phyloP scores from a whole-genome alignment of 2,329 filamentous ascomycete species.

The Scedosporium boydii region DNA sequence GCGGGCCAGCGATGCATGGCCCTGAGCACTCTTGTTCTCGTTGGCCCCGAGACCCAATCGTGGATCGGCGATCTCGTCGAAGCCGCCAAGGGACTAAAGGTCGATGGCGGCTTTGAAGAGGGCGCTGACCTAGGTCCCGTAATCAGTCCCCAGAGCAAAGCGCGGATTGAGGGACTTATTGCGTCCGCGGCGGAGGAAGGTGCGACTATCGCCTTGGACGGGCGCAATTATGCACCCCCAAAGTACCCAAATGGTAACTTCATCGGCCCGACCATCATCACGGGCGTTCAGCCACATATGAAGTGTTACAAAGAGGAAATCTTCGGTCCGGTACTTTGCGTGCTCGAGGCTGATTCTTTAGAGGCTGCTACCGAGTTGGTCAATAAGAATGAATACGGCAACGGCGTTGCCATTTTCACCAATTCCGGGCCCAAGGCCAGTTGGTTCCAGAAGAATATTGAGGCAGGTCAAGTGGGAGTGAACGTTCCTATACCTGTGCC shows the following conservation, averaged over 20 bases:
- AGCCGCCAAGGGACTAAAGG: constrained; percentile 60
- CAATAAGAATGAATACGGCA: constrained; percentile 80
- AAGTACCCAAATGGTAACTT: constrained; percentile 73
- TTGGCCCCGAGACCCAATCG: constrained; percentile 67
- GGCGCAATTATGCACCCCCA: constrained; percentile 60
- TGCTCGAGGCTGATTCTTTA: constrained; percentile 68
- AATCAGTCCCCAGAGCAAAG: constrained; percentile 69
- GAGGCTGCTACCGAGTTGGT: constrained; percentile 74
- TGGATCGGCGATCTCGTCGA: constrained; percentile 74
- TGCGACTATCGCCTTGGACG: constrained; percentile 73
- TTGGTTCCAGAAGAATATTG: constrained; percentile 69
- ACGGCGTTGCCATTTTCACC: constrained; percentile 80
- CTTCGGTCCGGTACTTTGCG: constrained; percentile 76
- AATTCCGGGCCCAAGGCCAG: constrained; percentile 67
- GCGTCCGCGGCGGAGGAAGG: constrained; percentile 70
- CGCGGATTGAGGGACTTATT: constrained; percentile 68
- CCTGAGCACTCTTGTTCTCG: constrained; percentile 71
- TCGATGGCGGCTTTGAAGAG: constrained; percentile 74
- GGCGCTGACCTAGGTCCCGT: constrained; percentile 78
- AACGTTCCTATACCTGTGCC: constrained; percentile 73
- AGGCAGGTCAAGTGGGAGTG: constrained; percentile 78
- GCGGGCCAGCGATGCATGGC: constrained; percentile 85
- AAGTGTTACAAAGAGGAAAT: constrained; percentile 79
- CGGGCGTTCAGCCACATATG: constrained; percentile 72
- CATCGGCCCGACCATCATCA: constrained; percentile 75